Evolutionary conservation across 495 filamentous ascomycete genomes (phyloP).

Genomic region (Poronia punctata): DNA sequence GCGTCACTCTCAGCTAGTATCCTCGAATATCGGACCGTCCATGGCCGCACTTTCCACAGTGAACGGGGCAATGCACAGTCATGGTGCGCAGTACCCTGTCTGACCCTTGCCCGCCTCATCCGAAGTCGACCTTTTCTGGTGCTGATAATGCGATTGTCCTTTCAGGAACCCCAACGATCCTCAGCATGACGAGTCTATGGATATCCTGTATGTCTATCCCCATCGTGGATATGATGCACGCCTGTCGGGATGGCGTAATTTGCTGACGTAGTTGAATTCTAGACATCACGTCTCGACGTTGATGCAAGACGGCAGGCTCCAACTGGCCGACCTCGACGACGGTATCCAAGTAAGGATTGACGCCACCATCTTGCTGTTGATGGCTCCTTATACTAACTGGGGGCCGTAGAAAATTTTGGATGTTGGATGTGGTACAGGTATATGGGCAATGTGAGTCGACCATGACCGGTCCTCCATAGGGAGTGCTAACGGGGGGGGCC

Average conservation of each 20-base stretch:
- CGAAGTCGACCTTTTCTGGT: background rate
- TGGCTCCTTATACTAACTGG: background rate
- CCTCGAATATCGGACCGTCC: constrained; percentile 33
- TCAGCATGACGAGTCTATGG: constrained; percentile 27
- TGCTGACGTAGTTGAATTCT: background rate
- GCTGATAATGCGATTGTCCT: background rate
- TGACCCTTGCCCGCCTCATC: no score
- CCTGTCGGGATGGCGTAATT: background rate
- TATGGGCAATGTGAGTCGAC: constrained; percentile 33
- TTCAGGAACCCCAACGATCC: constrained; percentile 33
- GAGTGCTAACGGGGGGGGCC: background rate
- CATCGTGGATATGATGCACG: background rate
- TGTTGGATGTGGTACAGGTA: constrained; percentile 31
- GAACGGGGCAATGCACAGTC: constrained; percentile 24
- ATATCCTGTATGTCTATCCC: constrained; percentile 23
- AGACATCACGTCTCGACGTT: constrained; percentile 30
- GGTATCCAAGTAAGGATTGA: constrained; percentile 19
- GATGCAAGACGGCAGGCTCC: constrained; percentile 39
- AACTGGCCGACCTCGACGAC: constrained; percentile 22
- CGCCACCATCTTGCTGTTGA: background rate
- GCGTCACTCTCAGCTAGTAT: constrained; percentile 40
- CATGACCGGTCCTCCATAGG: background rate
- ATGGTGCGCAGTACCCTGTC: constrained; percentile 24
- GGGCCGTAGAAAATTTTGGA: constrained; percentile 26
- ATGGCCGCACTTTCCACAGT: constrained; percentile 36